phyloP scores from a whole-genome alignment of 176 grass and related monocot species.

The Puccinellia tenuiflora region DNA sequence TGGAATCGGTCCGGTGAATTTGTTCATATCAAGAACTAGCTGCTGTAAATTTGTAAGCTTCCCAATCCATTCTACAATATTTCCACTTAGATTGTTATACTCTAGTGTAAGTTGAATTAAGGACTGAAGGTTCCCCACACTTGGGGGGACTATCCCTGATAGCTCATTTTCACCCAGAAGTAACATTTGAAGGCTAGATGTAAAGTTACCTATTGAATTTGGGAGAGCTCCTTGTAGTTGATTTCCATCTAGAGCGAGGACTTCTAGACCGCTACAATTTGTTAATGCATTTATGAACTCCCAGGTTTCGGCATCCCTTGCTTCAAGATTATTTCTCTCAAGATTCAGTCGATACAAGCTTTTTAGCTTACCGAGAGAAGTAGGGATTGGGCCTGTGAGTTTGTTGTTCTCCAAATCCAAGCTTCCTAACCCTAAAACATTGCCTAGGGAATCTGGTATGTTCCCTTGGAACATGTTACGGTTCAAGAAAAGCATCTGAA shows the following conservation, averaged over 20 bases:
- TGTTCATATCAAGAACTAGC: constrained; percentile 26
- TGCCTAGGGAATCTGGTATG: constrained; percentile 31
- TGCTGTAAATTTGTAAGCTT: constrained; percentile 15
- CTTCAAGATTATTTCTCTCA: constrained; percentile 9
- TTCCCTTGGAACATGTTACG: constrained; percentile 6
- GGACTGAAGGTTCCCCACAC: constrained; percentile 8
- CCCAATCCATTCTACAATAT: constrained; percentile 30
- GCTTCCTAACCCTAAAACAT: not conserved
- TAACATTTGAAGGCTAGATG: not conserved
- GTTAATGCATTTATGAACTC: constrained; percentile 23
- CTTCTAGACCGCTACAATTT: constrained; percentile 20
- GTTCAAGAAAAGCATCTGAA: not conserved
- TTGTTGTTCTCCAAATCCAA: not conserved
- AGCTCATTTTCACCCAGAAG: constrained; percentile 8
- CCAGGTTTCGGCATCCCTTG: not conserved
- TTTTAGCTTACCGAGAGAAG: constrained; percentile 8
- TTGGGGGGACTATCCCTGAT: not conserved
- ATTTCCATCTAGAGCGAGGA: constrained; percentile 17
- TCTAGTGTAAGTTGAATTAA: constrained; percentile 17
- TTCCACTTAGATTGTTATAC: constrained; percentile 25
- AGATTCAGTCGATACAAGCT: not conserved
- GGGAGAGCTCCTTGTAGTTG: constrained; percentile 12
- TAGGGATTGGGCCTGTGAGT: constrained; percentile 9
- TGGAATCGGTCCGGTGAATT: constrained; percentile 27
- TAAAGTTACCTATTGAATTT: constrained; percentile 14